Conservation (phyloP, 768 basidiomycete genomes). For the Boletellus emodensis region DNA sequence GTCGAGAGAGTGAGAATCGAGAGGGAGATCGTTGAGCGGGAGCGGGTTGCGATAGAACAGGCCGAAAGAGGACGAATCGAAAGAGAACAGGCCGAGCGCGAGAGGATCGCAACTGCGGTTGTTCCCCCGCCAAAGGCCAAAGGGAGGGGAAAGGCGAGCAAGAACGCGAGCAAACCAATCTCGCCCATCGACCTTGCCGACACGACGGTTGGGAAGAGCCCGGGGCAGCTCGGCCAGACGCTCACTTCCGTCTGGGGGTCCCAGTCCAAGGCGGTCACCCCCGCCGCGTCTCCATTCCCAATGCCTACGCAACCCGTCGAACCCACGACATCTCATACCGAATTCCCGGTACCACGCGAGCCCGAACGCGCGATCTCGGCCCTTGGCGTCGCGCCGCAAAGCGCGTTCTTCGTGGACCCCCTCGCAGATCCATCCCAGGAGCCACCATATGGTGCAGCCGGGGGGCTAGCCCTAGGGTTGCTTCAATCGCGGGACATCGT, state of each 20-base stretch:
- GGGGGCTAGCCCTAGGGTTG: conserved; percentile 14
- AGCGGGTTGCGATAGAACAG: not conserved
- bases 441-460: not conserved
- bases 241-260: conserved; percentile 50
- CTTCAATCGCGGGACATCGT: not conserved
- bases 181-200: conserved; percentile 34
- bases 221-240: conserved; percentile 39
- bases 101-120: not conserved
- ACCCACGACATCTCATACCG: conserved; percentile 16
- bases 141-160: conserved; percentile 11
- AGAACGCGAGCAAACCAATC: conserved; percentile 22
- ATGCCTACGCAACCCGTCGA: conserved; percentile 22
- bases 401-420: not conserved
- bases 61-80: conserved; percentile 4
- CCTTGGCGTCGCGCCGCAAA: too few species aligned
- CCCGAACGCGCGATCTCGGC: conserved; percentile 9
- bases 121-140: conserved; percentile 9
- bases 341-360: conserved; percentile 10
- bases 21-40: not conserved
- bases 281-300: conserved; percentile 28
- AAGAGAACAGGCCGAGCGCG: conserved; percentile 5
- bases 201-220: conserved; percentile 35
- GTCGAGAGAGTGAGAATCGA: not conserved
- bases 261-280: conserved; percentile 25
- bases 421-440: not conserved